Evolutionary conservation across 2,329 filamentous ascomycete genomes (phyloP).

Genomic region (Rhynchosporium agropyri): DNA sequence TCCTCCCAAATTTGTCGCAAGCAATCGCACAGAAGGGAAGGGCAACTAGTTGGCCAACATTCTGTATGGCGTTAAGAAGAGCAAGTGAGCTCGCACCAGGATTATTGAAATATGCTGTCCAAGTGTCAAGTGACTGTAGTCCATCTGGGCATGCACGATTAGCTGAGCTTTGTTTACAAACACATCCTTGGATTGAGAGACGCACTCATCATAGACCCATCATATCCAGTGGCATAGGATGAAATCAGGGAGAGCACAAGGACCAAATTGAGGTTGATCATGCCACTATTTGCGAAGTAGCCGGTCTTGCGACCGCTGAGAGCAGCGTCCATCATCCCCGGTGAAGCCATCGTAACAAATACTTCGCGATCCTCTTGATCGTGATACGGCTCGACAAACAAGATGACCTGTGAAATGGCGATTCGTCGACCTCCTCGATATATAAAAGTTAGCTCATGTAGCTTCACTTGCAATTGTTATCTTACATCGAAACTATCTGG

Average conservation of each 20-base stretch:
- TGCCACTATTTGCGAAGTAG: conserved; percentile 33
- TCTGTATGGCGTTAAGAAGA: conserved; percentile 37
- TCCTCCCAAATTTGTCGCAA: conserved; percentile 33
- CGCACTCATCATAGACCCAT: conserved; percentile 34
- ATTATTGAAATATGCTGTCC: conserved; percentile 47
- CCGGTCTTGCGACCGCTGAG: conserved; percentile 28
- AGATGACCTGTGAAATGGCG: not conserved
- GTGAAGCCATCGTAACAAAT: not conserved
- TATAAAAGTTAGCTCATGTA: not conserved
- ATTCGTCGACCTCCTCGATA: not conserved
- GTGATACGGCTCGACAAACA: not conserved
- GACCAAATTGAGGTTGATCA: conserved; percentile 36
- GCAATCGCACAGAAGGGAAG: conserved; percentile 33
- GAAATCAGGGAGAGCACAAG: conserved; percentile 35
- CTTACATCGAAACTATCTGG: not conserved
- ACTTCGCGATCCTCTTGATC: not conserved
- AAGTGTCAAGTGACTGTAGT: conserved; percentile 48
- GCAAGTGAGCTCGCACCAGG: conserved; percentile 34
- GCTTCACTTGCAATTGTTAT: not conserved
- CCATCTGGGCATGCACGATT: conserved; percentile 39
- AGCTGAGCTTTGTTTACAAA: not conserved
- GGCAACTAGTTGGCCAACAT: conserved; percentile 36
- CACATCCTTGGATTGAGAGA: not conserved
- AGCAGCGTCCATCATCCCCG: conserved; percentile 19
- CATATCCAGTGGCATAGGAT: conserved; percentile 36